Evolutionary conservation across 495 filamentous ascomycete genomes (phyloP).

Genomic region (Neurospora sp.): DNA sequence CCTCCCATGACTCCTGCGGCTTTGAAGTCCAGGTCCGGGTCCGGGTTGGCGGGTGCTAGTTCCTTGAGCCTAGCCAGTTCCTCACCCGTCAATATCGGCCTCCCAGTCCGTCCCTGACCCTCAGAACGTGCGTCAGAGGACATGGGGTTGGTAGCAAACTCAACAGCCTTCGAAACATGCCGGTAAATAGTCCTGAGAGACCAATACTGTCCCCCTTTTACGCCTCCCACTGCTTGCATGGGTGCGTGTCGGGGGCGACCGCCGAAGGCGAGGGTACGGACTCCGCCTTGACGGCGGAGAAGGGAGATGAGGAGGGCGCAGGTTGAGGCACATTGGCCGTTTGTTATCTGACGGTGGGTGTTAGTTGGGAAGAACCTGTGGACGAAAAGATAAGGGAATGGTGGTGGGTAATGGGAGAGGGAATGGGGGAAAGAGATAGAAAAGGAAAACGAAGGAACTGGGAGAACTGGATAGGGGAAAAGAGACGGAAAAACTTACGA

Average conservation of each 20-base stretch:
- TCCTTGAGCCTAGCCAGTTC: neutral
- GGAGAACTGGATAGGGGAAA: neutral
- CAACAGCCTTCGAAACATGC: neutral
- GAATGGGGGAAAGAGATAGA: too few relatives aligned
- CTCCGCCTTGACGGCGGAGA: neutral
- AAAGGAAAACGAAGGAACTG: neutral
- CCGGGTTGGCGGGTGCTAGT: neutral
- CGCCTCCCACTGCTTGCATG: neutral
- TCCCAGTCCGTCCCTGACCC: too few relatives aligned
- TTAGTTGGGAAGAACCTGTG: too few relatives aligned
- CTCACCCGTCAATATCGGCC: neutral
- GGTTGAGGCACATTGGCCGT: conserved; percentile 1
- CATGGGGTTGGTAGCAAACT: too few relatives aligned
- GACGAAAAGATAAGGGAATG: too few relatives aligned
- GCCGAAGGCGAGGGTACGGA: neutral
- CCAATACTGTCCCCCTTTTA: neutral
- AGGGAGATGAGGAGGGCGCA: neutral
- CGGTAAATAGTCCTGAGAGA: neutral
- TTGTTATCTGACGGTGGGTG: too few relatives aligned
- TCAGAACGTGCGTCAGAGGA: too few relatives aligned
- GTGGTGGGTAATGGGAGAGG: too few relatives aligned
- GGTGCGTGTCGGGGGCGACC: neutral
- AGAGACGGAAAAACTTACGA: neutral
- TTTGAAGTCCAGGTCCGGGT: too few relatives aligned
- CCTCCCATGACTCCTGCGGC: too few relatives aligned